phyloP scores from a whole-genome alignment of 495 filamentous ascomycete genomes.

The Rhizodiscina lignyota region DNA sequence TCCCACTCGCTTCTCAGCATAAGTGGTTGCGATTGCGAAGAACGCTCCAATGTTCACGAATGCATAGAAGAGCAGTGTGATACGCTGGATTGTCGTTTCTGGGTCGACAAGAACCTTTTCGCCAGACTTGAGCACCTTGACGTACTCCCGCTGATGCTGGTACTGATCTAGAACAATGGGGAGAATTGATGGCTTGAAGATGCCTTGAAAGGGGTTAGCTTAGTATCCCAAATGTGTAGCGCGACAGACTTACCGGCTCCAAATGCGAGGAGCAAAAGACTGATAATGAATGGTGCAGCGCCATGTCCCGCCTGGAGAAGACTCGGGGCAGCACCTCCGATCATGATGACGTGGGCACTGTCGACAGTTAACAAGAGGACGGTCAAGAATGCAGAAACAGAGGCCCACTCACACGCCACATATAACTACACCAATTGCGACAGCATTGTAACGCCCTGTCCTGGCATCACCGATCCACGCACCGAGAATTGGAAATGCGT shows the following conservation, averaged over 20 bases:
- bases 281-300: constrained; percentile 40
- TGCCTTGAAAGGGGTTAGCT: too few relatives aligned
- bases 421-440: constrained; percentile 31
- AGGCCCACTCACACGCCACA: too few relatives aligned
- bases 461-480: constrained; percentile 42
- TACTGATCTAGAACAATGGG: constrained; percentile 61
- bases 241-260: too few relatives aligned
- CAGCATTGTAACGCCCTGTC: constrained; percentile 37
- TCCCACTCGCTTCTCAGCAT: constrained; percentile 47
- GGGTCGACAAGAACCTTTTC: constrained; percentile 65
- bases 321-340: constrained; percentile 16
- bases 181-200: constrained; percentile 57
- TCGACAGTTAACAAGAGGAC: too few relatives aligned
- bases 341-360: not conserved
- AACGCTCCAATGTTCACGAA: constrained; percentile 64
- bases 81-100: constrained; percentile 51
- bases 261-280: constrained; percentile 34
- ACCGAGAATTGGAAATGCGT: constrained; percentile 30
- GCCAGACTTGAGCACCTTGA: constrained; percentile 34
- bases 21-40: constrained; percentile 45
- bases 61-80: constrained; percentile 50
- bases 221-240: too few relatives aligned
- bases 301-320: constrained; percentile 39
- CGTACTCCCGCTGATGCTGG: constrained; percentile 37
- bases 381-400: too few relatives aligned